Conservation (phyloP, 768 basidiomycete species). For the Zangia roseola region DNA sequence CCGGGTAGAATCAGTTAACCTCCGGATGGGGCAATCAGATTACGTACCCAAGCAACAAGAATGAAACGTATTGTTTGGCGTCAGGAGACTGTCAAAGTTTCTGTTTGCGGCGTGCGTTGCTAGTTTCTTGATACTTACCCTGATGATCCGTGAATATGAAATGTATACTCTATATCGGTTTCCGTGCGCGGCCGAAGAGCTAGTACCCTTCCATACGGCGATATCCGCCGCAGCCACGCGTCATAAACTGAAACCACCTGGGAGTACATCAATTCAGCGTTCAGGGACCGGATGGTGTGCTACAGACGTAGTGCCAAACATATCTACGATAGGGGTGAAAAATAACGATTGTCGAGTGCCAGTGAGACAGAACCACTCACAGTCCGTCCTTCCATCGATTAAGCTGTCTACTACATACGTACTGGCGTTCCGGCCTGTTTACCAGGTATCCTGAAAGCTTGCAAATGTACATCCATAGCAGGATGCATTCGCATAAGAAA, state of each 20-base stretch:
- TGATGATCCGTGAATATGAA: slow-evolving; percentile 51
- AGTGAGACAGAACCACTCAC: slow-evolving; percentile 32
- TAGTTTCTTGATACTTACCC: slow-evolving; percentile 31
- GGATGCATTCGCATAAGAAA: slow-evolving; percentile 65
- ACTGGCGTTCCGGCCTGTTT: slow-evolving; percentile 55
- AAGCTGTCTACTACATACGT: slow-evolving; percentile 62
- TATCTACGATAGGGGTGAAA: neutral
- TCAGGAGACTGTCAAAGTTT: slow-evolving; percentile 50
- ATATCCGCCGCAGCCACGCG: slow-evolving; percentile 64
- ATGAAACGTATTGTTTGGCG: slow-evolving; percentile 35
- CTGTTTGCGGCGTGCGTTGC: neutral
- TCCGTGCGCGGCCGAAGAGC: slow-evolving; percentile 39
- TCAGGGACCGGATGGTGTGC: too few relatives aligned
- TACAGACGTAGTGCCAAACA: slow-evolving; percentile 17
- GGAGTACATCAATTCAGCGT: neutral
- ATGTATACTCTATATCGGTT: slow-evolving; percentile 55
- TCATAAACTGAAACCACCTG: slow-evolving; percentile 62
- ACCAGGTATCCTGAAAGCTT: slow-evolving; percentile 46
- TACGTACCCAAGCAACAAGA: too few relatives aligned
- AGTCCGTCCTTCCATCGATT: slow-evolving; percentile 64
- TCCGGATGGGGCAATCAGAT: too few relatives aligned
- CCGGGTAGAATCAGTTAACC: neutral
- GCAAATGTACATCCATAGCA: slow-evolving; percentile 35
- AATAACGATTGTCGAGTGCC: too few relatives aligned
- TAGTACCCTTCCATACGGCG: slow-evolving; percentile 64